Conservation (phyloP, 768 basidiomycete species). For the Kwoniella dendrophila region DNA sequence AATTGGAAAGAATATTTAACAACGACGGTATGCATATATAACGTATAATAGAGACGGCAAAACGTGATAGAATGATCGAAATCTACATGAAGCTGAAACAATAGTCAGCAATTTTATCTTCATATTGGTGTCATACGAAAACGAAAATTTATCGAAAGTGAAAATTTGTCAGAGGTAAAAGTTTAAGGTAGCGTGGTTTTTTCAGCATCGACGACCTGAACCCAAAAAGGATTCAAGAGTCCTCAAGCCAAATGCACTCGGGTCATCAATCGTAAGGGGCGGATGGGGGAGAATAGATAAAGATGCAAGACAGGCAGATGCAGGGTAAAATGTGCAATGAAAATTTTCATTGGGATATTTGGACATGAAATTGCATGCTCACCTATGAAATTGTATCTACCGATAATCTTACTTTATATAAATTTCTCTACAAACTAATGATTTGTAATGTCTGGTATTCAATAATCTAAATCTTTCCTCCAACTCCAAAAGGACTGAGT, state of each 20-base stretch:
- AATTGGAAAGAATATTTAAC: too few species aligned
- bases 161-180: conserved; percentile 23
- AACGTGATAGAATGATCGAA: too few species aligned
- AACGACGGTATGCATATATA: too few species aligned
- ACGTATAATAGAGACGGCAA: too few species aligned
- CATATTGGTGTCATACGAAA: neutral
- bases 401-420: neutral
- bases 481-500: neutral
- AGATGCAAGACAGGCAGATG: neutral
- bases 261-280: conserved; percentile 41
- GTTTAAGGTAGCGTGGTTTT: conserved; percentile 47
- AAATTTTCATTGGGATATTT: conserved; percentile 14
- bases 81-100: too few species aligned
- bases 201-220: conserved; percentile 46
- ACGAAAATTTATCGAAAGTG: conserved; percentile 9
- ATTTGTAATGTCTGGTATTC: too few species aligned
- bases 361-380: conserved; percentile 45
- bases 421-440: neutral
- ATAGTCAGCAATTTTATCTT: neutral
- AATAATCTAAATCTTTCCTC: conserved; percentile 1
- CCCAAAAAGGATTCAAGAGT: conserved; percentile 20
- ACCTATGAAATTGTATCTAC: conserved; percentile 33
- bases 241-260: conserved; percentile 56
- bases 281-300: neutral
- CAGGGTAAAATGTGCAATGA: neutral